Conservation (phyloP, 805 yeast genomes). For the Candida germanica region DNA sequence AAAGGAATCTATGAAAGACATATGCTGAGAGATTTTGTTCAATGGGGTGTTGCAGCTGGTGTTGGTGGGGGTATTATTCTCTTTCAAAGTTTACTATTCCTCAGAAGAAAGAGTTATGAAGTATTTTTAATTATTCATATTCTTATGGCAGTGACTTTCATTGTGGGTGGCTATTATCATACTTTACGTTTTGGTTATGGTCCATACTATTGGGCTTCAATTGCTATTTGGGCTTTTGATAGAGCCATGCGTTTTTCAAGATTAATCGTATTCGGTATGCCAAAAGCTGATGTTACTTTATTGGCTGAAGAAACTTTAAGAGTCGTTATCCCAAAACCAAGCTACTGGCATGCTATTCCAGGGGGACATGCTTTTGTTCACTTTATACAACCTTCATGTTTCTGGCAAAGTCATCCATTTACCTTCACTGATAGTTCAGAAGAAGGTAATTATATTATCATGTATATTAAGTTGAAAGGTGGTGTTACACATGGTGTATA, state of each 20-base stretch:
- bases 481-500: constrained; percentile 47
- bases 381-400: constrained; percentile 30
- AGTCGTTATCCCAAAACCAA: constrained; percentile 36
- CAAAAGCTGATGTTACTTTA: constrained; percentile 30
- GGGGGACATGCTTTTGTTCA: constrained; percentile 43
- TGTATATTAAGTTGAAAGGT: constrained; percentile 43
- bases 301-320: constrained; percentile 38
- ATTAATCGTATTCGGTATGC: constrained; percentile 29
- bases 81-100: constrained; percentile 46
- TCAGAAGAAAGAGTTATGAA: constrained; percentile 60
- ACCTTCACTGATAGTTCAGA: constrained; percentile 30
- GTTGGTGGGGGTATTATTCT: constrained; percentile 39
- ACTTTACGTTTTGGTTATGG: constrained; percentile 25
- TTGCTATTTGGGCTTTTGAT: constrained; percentile 39
- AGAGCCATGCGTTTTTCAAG: constrained; percentile 31
- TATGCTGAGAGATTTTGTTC: constrained; percentile 18
- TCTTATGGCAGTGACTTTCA: constrained; percentile 38
- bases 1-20: constrained; percentile 10
- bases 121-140: constrained; percentile 32
- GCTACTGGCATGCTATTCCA: constrained; percentile 35
- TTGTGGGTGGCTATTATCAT: constrained; percentile 59
- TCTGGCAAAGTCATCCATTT: constrained; percentile 46
- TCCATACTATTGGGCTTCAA: constrained; percentile 27
- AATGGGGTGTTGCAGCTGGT: constrained; percentile 28
- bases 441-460: constrained; percentile 21